Conservation (phyloP, 495 filamentous ascomycete genomes). For the Clohesyomyces aquaticus region DNA sequence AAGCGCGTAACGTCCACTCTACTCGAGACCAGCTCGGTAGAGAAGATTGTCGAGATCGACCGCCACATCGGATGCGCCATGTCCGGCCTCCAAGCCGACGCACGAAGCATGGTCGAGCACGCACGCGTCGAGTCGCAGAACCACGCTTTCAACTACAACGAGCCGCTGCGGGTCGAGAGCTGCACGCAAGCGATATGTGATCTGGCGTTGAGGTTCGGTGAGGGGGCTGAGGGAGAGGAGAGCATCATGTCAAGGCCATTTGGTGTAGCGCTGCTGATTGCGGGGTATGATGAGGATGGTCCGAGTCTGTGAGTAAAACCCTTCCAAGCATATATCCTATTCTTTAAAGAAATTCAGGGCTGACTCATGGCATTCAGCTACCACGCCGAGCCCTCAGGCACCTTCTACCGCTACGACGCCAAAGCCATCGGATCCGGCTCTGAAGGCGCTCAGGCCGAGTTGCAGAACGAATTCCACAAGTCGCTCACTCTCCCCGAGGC, state of each 20-base stretch:
- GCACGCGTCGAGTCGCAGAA: conserved; percentile 96
- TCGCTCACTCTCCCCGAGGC: conserved; percentile 92
- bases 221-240: conserved; percentile 97
- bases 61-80: conserved; percentile 98
- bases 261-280: conserved; percentile 94
- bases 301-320: conserved; percentile 85
- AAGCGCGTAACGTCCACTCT: conserved; percentile 98
- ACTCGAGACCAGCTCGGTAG: conserved; percentile 93
- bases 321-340: neutral
- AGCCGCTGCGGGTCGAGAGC: conserved; percentile 90
- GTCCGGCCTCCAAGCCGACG: conserved; percentile 95
- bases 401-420: conserved; percentile 98
- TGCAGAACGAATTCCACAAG: conserved; percentile 99
- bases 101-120: conserved; percentile 94
- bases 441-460: conserved; percentile 94
- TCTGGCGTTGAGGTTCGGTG: conserved; percentile 92
- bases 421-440: conserved; percentile 97
- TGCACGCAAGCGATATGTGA: conserved; percentile 99
- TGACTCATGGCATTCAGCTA: conserved; percentile 59
- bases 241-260: conserved; percentile 97
- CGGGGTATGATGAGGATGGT: conserved; percentile 95
- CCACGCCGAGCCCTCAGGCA: conserved; percentile 95
- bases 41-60: conserved; percentile 99
- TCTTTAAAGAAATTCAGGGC: neutral
- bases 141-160: conserved; percentile 96